phyloP scores from a whole-genome alignment of 192 early-diverging fungal genomes.

The Jimgerdemannia lactiflua region DNA sequence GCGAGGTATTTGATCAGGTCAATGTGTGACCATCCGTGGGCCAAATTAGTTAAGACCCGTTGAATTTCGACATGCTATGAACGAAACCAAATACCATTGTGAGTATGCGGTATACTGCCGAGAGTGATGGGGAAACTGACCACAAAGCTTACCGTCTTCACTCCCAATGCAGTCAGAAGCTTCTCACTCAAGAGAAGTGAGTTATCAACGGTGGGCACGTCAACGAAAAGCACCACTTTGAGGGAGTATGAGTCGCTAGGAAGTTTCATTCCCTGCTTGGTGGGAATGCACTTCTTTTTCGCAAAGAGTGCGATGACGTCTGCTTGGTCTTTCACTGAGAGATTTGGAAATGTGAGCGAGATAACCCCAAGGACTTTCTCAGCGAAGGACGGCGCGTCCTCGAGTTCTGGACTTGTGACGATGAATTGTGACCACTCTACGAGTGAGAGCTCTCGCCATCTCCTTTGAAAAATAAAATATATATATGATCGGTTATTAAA shows the following conservation, averaged over 20 bases:
- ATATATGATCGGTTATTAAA: no score
- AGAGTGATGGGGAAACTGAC: constrained; percentile 54
- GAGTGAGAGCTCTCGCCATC: constrained; percentile 51
- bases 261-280: constrained; percentile 60
- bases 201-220: constrained; percentile 58
- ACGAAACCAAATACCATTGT: neutral
- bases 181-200: no score
- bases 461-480: no score
- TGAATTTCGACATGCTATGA: constrained; percentile 75
- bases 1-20: constrained; percentile 81
- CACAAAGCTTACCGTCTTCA: no score
- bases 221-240: constrained; percentile 78
- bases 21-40: constrained; percentile 77
- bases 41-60: constrained; percentile 76
- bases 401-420: constrained; percentile 8
- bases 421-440: constrained; percentile 63
- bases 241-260: constrained; percentile 76
- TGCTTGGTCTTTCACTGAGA: constrained; percentile 27
- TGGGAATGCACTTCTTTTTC: constrained; percentile 64
- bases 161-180: no score
- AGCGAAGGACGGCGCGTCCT: constrained; percentile 59
- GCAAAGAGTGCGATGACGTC: constrained; percentile 24
- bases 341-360: constrained; percentile 37
- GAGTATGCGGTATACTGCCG: constrained; percentile 59
- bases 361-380: constrained; percentile 63